Percentiles rank a stretch among this genome's conserved stretches.
These are phyloP conservation scores for Fragaria ananassa DNA, from an alignment of 306 rosid species.

Conservation along the genomic window DNA sequence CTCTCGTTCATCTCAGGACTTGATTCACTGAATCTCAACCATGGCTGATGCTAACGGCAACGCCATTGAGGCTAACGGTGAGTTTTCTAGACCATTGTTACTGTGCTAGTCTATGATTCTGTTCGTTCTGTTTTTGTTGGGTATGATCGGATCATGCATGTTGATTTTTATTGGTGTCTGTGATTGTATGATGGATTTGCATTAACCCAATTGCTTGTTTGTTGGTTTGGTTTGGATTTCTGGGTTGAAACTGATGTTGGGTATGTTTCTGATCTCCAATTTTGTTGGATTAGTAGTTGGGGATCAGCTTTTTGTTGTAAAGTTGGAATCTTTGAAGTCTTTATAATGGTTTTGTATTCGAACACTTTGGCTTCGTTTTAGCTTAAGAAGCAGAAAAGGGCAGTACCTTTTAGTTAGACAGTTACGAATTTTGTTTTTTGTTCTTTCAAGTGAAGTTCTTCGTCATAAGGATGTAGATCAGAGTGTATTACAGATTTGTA, in stretches of 20 bases:
- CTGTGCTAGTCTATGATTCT: background rate
- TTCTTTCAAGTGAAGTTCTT: background rate
- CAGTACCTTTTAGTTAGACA: background rate
- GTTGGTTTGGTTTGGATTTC: background rate
- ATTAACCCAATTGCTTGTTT: background rate
- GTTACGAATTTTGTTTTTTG: background rate
- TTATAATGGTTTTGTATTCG: background rate
- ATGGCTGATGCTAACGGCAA: slow-evolving; percentile 46
- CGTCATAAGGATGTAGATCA: background rate
- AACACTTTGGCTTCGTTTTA: background rate
- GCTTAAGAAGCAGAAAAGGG: background rate
- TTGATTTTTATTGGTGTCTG: background rate
- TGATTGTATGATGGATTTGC: slow-evolving; percentile 1
- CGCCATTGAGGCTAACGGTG: slow-evolving; percentile 7
- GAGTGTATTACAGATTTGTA: background rate
- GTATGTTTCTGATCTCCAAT: background rate
- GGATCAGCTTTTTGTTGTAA: background rate
- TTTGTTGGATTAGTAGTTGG: background rate
- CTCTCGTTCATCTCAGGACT: slow-evolving; percentile 3
- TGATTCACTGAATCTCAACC: slow-evolving; percentile 18
- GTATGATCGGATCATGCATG: background rate
- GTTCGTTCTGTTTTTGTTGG: background rate
- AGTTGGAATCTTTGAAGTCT: background rate
- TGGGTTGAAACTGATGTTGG: background rate
- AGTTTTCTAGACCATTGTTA: slow-evolving; percentile 2